Conservation (phyloP, 2,329 filamentous ascomycete species). For the Aspergillus arachidicola region DNA sequence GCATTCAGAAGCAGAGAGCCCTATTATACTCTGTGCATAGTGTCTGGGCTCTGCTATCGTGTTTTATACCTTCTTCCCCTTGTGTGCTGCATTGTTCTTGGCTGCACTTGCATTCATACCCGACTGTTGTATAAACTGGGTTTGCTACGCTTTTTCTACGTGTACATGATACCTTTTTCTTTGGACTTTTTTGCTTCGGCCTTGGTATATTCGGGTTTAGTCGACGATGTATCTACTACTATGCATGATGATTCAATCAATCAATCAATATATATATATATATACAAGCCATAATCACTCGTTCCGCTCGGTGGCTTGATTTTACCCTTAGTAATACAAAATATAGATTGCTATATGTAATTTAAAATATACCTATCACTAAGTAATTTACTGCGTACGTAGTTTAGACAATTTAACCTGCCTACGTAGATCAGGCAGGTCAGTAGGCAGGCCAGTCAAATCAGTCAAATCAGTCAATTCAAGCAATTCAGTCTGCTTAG, state of each 20-base stretch:
- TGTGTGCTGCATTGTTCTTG: conserved; percentile 15
- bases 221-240: conserved; percentile 14
- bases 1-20: conserved; percentile 6
- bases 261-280: neutral
- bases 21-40: conserved; percentile 17
- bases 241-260: conserved; percentile 5
- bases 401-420: no score
- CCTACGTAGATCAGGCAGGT: no score
- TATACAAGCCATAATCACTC: no score
- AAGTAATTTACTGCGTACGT: no score
- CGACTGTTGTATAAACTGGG: conserved; percentile 31
- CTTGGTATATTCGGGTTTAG: conserved; percentile 10
- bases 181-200: conserved; percentile 11
- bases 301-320: no score
- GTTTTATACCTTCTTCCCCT: conserved; percentile 19
- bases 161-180: conserved; percentile 39
- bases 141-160: conserved; percentile 25
- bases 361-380: no score
- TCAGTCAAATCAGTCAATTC: no score
- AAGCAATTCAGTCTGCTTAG: no score
- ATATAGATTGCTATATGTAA: no score
- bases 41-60: conserved; percentile 8
- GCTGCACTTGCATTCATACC: conserved; percentile 27
- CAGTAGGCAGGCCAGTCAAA: no score
- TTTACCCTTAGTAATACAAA: no score